Evolutionary conservation across 768 basidiomycete genomes (phyloP), one percentile per base, ranked within the genome.

Genomic region (Nevesoporus exiguus): DNA sequence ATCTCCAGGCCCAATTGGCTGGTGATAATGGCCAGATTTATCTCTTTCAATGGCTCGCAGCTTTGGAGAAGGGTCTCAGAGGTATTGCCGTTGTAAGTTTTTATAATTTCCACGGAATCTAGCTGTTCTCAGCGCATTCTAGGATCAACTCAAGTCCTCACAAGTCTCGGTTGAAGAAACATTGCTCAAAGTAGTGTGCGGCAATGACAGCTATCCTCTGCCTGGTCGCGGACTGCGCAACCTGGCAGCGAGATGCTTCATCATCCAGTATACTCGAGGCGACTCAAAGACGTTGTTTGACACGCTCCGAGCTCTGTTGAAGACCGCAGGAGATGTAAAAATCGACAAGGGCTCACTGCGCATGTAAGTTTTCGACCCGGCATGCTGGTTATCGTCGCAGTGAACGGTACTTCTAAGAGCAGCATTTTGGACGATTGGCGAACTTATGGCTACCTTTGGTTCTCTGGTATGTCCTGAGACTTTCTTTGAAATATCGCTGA

Each of bases 201-300:
- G 83, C 2, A 74, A 82, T 0, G 76, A 83, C 7, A 78, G 77
- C 11, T 88, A 85, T 61, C 91, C 94, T n/a, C 70, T 79, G 27
- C 95, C 96, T 1, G 96, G 96, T 41, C 86, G 94, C 10, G 91
- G 92, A 3, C 73, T 93, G 40, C 82, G 96, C 37, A 86, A 88
- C 54, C 75, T 92, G 5, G 81, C 88, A 44, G 83, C 88, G 9
- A 76, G 90, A 76, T 93, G 92, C 63, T 72, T 98, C 43, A 70
- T 90, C 40, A 67, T 75, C 21, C 59, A 96, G 15, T 94, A 94
- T 71, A 80, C 77, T 31, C 81, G 85, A 17, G 90, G 89, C 61
- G 95, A 98, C 67, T 86, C 88, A 0, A 81, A 85, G 69, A 83
- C 86, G 1, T 71, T 98, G 51, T 98, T 94, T 61, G 96, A 99